Base-by-base conservation (phyloP, 768 basidiomycete species). In the Hypsizygus marmoreus region DNA sequence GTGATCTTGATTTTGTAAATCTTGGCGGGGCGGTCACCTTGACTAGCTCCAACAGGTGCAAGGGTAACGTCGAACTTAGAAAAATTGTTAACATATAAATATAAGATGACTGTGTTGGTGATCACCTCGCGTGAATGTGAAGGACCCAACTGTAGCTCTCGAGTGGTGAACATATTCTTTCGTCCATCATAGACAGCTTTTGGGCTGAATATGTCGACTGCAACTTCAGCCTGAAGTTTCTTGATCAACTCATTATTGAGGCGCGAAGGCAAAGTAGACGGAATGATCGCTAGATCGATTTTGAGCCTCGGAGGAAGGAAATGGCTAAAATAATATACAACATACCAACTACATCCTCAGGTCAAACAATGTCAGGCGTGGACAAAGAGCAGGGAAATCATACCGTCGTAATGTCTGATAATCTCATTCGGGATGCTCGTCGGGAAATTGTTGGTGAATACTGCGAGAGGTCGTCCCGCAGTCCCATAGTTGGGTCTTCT, bases 171-270 rank as follows among this genome's bases (percentile, higher is more conserved):
- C 34, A 54, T 8, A 20, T 57, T 57, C 25, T 90, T 91, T 23
- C 85, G 73, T 0, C 89, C 88, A 49, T 91, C 90, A 46, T 89
- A 91, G 1, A 79, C 88, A 9, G 76, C 83, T 6, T 72, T 76
- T 2, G 84, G 86, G 2, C 77, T 86, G 60, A 92, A 92, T 14
- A 88, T 70, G 10, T 75, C 60, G 0, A 80, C 79, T 0, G 81
- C 79, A 5, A 76, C 70, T 1, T 68, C 63, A 2, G 67, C 69
- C 60, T 92, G 90, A 6, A 92, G 62, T 12, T 69, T 70, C 12
- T 75, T 71, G 35, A 92, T 80, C 4, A 92, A 65, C 3, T 82
- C 76, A 67, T 89, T 72, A 45, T 88, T 90, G 7, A 88, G 61
- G 6, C 77, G 68, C 0, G 77, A 73, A 0, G 88, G 86, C 0